These are phyloP conservation scores for Diutina catenulata DNA, from an alignment of 1,139 yeast species.

Conservation along the genomic window DNA sequence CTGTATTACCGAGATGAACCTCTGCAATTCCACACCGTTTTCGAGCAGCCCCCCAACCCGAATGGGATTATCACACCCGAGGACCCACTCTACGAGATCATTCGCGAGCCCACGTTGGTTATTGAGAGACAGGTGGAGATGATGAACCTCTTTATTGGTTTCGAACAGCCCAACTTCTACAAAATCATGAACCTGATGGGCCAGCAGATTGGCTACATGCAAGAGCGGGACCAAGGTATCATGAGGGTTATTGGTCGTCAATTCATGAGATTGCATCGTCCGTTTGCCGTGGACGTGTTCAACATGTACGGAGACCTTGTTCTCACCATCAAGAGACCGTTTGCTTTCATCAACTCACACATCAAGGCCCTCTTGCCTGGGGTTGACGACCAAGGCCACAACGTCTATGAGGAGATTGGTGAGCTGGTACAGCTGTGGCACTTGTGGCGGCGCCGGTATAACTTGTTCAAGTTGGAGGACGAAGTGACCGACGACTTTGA, in stretches of 20 bases:
- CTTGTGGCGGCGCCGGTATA: slow-evolving; percentile 79
- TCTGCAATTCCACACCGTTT: slow-evolving; percentile 3
- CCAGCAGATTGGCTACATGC: slow-evolving; percentile 65
- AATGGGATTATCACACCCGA: slow-evolving; percentile 38
- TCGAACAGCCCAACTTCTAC: slow-evolving; percentile 83
- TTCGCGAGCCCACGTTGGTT: slow-evolving; percentile 72
- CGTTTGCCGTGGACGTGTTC: slow-evolving; percentile 72
- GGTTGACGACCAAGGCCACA: slow-evolving; percentile 21
- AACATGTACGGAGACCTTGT: slow-evolving; percentile 60
- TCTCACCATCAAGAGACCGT: slow-evolving; percentile 67
- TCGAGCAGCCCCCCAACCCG: slow-evolving; percentile 18
- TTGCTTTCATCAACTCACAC: slow-evolving; percentile 80
- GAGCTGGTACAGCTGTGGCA: slow-evolving; percentile 93
- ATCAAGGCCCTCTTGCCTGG: slow-evolving; percentile 64
- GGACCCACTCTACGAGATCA: slow-evolving; percentile 45
- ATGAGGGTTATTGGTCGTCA: slow-evolving; percentile 66
- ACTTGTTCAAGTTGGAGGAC: slow-evolving; percentile 50
- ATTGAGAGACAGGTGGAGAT: slow-evolving; percentile 81
- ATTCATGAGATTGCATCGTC: slow-evolving; percentile 71
- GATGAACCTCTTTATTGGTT: slow-evolving; percentile 78
- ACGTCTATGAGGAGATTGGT: slow-evolving; percentile 49
- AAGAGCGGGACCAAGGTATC: slow-evolving; percentile 68
- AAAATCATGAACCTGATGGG: slow-evolving; percentile 66
- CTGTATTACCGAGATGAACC: slow-evolving; percentile 1
- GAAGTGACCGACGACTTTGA: slow-evolving; percentile 31